Base-by-base conservation (phyloP, 2,329 filamentous ascomycete species). In the Colletotrichum tabaci region DNA sequence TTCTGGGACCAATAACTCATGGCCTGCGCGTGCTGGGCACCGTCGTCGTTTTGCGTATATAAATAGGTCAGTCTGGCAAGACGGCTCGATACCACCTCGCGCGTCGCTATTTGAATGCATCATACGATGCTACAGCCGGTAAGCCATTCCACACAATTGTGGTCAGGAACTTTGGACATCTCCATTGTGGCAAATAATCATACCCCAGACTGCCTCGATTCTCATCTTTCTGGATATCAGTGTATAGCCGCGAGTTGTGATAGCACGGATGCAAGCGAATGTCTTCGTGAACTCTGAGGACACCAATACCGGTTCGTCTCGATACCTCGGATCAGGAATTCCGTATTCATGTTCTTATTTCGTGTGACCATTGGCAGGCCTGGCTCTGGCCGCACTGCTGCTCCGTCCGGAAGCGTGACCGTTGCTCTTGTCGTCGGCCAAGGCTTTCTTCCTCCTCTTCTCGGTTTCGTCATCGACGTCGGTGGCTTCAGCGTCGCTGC, bases 401-500 rank as follows among this genome's bases (percentile, higher is more conserved):
- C 44, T 70, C 40, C 44, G 56, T 21, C 66, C 70, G n/a, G 55
- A 71, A 42, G 71, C 67, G 40, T 73, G 62, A 26, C 71, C 71
- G 23, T 74, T 74, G 61, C 38, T 46, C 35, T 52, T 57, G n/a
- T 68, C 50, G 10, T 55, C 49, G 26, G 58, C 46, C 30, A 61
- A 64, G 21, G 67, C 63, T 63, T 70, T 73, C 58, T 75, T 66
- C 73, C 81, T 76, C 40, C 81, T 76, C 40, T 72, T 62, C 47
- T 74, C 75, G 73, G 75, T 40, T 61, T 77, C 70, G n/a, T 74
- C 71, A 30, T 78, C 75, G 7, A 77, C 89, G 8, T 90, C 89
- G 42, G 91, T 90, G 57, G 92, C 91, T 76, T 92, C 90, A 23
- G 82, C 85, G 60, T 94, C 92, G 72, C 92, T 94, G 73, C 93